Evolutionary conservation across 108 stramenopile species (phyloP).

Genomic region (Phaeodactylum tricornutum): DNA sequence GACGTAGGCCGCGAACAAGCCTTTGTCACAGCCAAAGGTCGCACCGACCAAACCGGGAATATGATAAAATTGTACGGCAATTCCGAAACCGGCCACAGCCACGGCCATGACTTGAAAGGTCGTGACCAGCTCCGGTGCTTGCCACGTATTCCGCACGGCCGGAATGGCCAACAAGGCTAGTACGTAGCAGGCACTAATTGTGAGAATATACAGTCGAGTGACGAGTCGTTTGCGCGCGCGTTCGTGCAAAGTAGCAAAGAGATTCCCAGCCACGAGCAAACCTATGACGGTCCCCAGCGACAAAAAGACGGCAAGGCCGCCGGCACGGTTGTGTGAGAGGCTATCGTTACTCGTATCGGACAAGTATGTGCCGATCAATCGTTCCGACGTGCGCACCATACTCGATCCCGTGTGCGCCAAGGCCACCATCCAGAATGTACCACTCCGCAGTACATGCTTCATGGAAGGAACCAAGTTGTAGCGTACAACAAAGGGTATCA

Average conservation of each 20-base stretch:
- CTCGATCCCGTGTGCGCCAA: constrained; percentile 65
- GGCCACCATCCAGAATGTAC: constrained; percentile 72
- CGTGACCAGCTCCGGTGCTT: constrained; percentile 43
- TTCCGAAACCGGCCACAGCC: constrained; percentile 47
- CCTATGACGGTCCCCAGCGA: constrained; percentile 60
- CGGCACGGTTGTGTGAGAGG: constrained; percentile 40
- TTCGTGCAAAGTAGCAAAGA: constrained; percentile 40
- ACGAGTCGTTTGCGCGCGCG: constrained; percentile 56
- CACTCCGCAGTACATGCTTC: constrained; percentile 35
- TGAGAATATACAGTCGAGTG: constrained; percentile 50
- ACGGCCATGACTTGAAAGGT: constrained; percentile 55
- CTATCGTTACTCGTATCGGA: constrained; percentile 53
- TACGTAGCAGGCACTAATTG: constrained; percentile 56
- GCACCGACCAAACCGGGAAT: constrained; percentile 69
- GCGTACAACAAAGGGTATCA: constrained; percentile 9
- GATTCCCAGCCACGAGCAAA: constrained; percentile 48
- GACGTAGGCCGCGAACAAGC: constrained; percentile 57
- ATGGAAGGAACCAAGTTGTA: constrained; percentile 52
- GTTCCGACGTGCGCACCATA: constrained; percentile 56
- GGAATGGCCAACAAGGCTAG: constrained; percentile 64
- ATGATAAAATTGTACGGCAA: constrained; percentile 69
- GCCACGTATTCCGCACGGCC: constrained; percentile 24
- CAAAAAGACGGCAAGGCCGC: constrained; percentile 54
- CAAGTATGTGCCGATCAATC: constrained; percentile 63
- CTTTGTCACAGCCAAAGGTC: constrained; percentile 63